phyloP scores from a whole-genome alignment of 2,329 filamentous ascomycete species.

The Aspergillus caelatus region DNA sequence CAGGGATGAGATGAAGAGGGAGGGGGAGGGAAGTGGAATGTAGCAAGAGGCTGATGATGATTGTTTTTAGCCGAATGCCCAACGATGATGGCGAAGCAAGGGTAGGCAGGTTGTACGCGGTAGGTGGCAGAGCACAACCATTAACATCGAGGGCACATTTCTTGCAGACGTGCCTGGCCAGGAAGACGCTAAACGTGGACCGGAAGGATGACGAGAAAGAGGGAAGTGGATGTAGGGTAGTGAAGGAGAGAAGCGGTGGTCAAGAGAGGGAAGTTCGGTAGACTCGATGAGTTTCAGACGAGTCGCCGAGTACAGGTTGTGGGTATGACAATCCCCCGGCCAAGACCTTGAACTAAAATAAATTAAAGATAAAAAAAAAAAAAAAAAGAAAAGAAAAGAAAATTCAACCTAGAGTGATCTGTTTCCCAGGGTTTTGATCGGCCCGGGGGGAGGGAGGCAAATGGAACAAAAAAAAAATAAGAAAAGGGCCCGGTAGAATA shows the following conservation, averaged over 20 bases:
- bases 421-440: constrained; percentile 7
- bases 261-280: constrained; percentile 11
- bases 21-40: constrained; percentile 15
- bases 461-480: background rate
- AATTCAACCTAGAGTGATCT: background rate
- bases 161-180: constrained; percentile 15
- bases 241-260: constrained; percentile 13
- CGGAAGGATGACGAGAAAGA: constrained; percentile 12
- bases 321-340: constrained; percentile 16
- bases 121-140: constrained; percentile 23
- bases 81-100: constrained; percentile 27
- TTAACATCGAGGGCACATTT: constrained; percentile 24
- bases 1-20: constrained; percentile 21
- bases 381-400: background rate
- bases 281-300: constrained; percentile 22
- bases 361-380: constrained; percentile 4
- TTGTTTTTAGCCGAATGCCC: constrained; percentile 23
- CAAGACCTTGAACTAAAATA: constrained; percentile 23
- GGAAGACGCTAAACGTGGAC: constrained; percentile 4
- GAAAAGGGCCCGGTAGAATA: constrained; percentile 4
- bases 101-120: constrained; percentile 24
- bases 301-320: constrained; percentile 15
- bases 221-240: constrained; percentile 21
- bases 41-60: constrained; percentile 20
- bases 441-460: background rate